Evolutionary conservation across 345 rosid genomes (phyloP), one percentile per base, ranked within the genome.

Genomic region (Gossypium bickii): DNA sequence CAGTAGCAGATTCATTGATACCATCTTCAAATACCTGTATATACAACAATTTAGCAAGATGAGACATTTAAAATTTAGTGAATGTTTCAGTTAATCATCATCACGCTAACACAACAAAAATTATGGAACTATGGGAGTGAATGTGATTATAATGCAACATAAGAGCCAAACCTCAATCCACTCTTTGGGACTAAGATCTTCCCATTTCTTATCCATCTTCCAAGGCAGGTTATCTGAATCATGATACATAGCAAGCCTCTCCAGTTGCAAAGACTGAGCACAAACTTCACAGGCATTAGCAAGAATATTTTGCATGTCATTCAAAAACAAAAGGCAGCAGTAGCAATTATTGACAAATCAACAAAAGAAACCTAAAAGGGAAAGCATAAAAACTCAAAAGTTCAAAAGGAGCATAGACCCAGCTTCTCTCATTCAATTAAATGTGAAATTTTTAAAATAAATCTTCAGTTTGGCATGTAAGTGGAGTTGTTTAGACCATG

Each of bases 11-110:
- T 79, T 89, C 93, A 75, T 89, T 93, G 77, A 95, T 88, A 74
- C 99, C 99, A 78, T 91, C 99, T 88, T 95, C 99, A 83, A 91
- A 95, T 84, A 95, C 86, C 99, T 95, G 82, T 48, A 67, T 52
- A 75, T 71, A 38, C 47, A 70, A 70, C 60, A 52, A 70, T 70
- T 70, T 9, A 79, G 76, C 63, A 70, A 52, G 24, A 25, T 48
- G 16, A 6, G 16, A 17, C 15, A n/a, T 4, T 16, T 41, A 25
- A 55, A 70, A 34, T 20, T 34, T 11, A 69, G 58, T 9, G 13
- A 34, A 8, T 17, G 10, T 38, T 49, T 67, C 45, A 18, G 44
- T 45, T 70, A 59, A 49, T 16, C 69, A 73, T 49, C 45, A 82
- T 74, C 15, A 69, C 1, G 3, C 67, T 16, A 59, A 12, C 68